A percentile compares a stretch with the other conserved stretches of the same genome.
Conservation (phyloP, 352 stramenopile species). For the Pythium rishiriense region DNA sequence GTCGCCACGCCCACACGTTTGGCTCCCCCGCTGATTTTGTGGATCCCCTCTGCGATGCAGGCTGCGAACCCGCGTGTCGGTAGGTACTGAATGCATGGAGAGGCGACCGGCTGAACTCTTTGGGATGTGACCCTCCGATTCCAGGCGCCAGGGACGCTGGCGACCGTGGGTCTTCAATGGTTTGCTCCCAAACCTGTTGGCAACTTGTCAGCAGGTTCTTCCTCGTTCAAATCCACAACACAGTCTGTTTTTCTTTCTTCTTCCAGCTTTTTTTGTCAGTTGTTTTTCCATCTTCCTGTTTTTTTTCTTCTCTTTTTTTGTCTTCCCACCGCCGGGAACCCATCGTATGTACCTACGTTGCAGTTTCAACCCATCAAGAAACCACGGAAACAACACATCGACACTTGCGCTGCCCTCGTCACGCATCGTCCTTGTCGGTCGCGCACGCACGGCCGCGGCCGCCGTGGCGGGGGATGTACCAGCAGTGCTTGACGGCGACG, state of each 20-base stretch:
- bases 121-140: too few species aligned
- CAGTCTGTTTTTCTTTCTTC: not conserved
- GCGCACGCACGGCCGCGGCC: conserved; percentile 28
- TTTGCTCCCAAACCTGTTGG: too few species aligned
- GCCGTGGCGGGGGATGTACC: conserved; percentile 57
- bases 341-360: conserved; percentile 20
- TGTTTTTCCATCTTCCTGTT: too few species aligned
- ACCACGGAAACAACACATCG: too few species aligned
- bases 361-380: conserved; percentile 7
- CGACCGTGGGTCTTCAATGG: too few species aligned
- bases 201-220: too few species aligned
- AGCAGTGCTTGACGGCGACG: conserved; percentile 73
- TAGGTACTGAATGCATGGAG: too few species aligned
- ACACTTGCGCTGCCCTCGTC: not conserved
- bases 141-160: too few species aligned
- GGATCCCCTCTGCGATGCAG: too few species aligned
- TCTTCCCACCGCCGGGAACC: not conserved
- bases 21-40: too few species aligned
- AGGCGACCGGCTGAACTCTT: too few species aligned
- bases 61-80: too few species aligned
- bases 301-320: conserved; percentile 9
- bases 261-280: not conserved
- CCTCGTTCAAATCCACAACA: not conserved
- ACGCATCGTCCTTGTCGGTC: conserved; percentile 8
- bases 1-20: not conserved